Evolutionary conservation across 306 rosid genomes (phyloP).

Genomic region (Quillaja saponaria): DNA sequence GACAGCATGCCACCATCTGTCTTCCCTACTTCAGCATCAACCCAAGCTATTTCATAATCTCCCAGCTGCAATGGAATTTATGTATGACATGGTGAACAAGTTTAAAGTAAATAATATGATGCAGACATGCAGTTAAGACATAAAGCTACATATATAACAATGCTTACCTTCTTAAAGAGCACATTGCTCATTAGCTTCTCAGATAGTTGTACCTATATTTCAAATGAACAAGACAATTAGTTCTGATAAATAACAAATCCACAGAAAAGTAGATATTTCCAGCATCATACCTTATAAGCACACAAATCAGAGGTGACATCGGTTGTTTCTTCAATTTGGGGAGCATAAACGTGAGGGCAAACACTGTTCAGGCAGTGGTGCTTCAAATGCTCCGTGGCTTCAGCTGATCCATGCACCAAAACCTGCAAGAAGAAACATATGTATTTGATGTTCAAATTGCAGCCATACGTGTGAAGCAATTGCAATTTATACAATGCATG

Average conservation of each 20-base stretch:
- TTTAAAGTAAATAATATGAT: constrained; percentile 6
- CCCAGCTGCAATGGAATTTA: constrained; percentile 62
- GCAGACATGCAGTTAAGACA: neutral
- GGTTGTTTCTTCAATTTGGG: constrained; percentile 88
- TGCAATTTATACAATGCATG: neutral
- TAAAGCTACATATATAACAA: neutral
- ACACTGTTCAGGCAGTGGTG: constrained; percentile 81
- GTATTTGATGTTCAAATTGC: neutral
- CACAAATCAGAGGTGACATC: constrained; percentile 97
- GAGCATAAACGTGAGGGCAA: constrained; percentile 91
- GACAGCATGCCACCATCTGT: constrained; percentile 59
- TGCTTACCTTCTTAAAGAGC: constrained; percentile 79
- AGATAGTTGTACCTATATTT: constrained; percentile 80
- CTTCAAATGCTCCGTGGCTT: constrained; percentile 97
- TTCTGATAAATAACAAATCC: constrained; percentile 11
- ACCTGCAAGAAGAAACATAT: constrained; percentile 48
- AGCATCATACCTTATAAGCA: constrained; percentile 75
- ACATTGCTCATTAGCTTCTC: constrained; percentile 93
- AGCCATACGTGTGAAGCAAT: too few species aligned
- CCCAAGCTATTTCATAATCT: constrained; percentile 92
- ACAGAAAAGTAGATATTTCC: constrained; percentile 18
- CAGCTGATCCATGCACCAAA: constrained; percentile 97
- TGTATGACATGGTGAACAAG: constrained; percentile 19
- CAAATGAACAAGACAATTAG: constrained; percentile 28
- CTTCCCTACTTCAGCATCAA: constrained; percentile 81